Base-by-base conservation (phyloP, 2,329 filamentous ascomycete species). In the Camillea tinctor region DNA sequence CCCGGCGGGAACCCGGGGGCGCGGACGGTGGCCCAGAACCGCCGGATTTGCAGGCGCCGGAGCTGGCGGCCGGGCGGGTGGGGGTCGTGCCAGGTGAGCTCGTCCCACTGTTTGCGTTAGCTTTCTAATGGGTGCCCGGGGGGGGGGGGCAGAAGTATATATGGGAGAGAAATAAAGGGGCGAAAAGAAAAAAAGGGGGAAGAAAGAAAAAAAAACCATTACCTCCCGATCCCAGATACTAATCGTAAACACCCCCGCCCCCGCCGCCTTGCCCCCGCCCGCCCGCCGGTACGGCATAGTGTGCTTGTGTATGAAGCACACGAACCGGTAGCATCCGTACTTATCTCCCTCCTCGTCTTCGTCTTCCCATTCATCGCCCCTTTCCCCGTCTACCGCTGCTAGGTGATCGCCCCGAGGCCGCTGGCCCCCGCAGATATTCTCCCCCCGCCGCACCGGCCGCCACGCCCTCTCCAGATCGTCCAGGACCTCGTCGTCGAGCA, bases 171-270 rank as follows among this genome's bases (percentile, higher is more conserved):
- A 30, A 7, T 2, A 9, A 9, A 7, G 26, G 13, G 2, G 6
- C 2, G 13, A 11, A 30, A 9, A 30, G 6, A 30, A 30, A 9
- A 9, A 30, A 2, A 11, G 26, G 26, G 26, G 26, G 3, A 11
- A 11, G 26, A 4, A 30, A 9, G 26, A 11, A 30, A 26, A 9
- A 50, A 17, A 21, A 49, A 19, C 30, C 17, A 63, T 51, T 56
- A 66, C 66, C 64, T 69, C 63, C 13, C 67, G 63, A 49, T 68
- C 67, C 62, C 62, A 68, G 55, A 69, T 66, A 40, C 67, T 68
- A 20, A 68, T 66, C 1, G 66, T 69, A 51, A 62, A 62, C 23
- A 67, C 60, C 20, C 56, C 24, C 44, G 63, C 26, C 26, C 4
- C 8, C 3, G 7, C 52, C 59, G 1, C 26, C 24, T 26, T 26